These are phyloP conservation scores for Harringtonia lauricola DNA, from an alignment of 2,329 filamentous ascomycete species.

Conservation along the genomic window DNA sequence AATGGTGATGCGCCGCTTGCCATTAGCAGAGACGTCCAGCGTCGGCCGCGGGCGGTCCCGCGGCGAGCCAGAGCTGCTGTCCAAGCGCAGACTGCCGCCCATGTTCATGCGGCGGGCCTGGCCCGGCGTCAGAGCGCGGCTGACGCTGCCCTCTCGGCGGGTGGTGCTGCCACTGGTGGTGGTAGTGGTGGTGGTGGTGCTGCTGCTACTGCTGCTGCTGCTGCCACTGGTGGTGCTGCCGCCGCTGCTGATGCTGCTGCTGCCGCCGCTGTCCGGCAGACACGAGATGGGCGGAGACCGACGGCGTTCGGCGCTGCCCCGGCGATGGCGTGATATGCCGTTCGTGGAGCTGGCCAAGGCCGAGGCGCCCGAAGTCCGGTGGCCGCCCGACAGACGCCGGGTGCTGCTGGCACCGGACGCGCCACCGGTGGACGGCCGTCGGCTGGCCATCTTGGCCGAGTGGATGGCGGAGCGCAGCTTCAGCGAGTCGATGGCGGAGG, in stretches of 20 bases:
- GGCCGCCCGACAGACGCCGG: no score
- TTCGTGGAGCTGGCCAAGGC: constrained; percentile 37
- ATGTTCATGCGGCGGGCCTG: constrained; percentile 49
- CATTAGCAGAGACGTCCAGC: constrained; percentile 12
- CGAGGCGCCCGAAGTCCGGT: constrained; percentile 27
- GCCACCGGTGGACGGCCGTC: constrained; percentile 24
- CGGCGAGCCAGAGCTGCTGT: constrained; percentile 14
- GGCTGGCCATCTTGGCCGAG: constrained; percentile 33
- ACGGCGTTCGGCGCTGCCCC: constrained; percentile 37
- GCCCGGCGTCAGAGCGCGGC: constrained; percentile 34
- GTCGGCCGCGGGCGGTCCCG: constrained; percentile 18
- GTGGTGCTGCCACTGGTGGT: constrained; percentile 5
- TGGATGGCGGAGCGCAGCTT: constrained; percentile 46
- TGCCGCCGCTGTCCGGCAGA: constrained; percentile 26
- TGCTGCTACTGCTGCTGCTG: constrained; percentile 19
- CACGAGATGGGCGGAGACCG: constrained; percentile 42
- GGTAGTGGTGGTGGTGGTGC: constrained; percentile 19
- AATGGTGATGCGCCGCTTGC: constrained; percentile 29
- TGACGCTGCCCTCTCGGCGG: constrained; percentile 2
- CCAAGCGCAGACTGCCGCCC: constrained; percentile 26
- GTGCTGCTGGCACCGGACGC: constrained; percentile 10
- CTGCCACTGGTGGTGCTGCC: constrained; percentile 17
- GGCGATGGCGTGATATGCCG: constrained; percentile 40
- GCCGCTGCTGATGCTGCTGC: constrained; percentile 19
- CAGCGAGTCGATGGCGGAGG: constrained; percentile 41